phyloP scores from a whole-genome alignment of 2,329 filamentous ascomycete genomes.

The Penicillium sp. region DNA sequence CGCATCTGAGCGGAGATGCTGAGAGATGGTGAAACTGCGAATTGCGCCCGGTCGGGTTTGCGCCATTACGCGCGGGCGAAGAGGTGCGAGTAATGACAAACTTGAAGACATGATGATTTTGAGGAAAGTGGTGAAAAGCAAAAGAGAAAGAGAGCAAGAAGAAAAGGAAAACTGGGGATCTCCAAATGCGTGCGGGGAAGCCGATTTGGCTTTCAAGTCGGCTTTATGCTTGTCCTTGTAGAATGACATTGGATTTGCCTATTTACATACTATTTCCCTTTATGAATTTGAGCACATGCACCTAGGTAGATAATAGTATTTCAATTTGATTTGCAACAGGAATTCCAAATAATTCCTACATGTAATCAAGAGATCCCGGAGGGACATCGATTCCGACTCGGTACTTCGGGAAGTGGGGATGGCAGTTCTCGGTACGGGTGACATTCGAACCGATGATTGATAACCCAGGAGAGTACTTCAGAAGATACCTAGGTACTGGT shows the following conservation, averaged over 20 bases:
- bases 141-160: no score
- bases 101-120: neutral
- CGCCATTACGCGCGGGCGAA: neutral
- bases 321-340: no score
- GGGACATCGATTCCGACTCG: no score
- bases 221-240: conserved; percentile 1
- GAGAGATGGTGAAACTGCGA: conserved; percentile 7
- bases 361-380: no score
- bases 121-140: neutral
- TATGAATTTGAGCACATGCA: no score
- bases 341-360: no score
- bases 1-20: conserved; percentile 16
- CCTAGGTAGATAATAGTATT: no score
- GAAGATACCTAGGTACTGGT: neutral
- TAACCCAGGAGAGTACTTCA: no score
- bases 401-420: no score
- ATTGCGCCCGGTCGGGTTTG: neutral
- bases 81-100: neutral
- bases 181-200: conserved; percentile 10
- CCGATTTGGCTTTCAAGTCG: conserved; percentile 2
- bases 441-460: no score
- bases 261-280: no score
- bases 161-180: neutral
- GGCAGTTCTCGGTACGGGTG: no score
- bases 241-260: neutral